These are phyloP conservation scores for Sherardia arvensis DNA, from an alignment of 257 asterid species.

Conservation along the genomic window DNA sequence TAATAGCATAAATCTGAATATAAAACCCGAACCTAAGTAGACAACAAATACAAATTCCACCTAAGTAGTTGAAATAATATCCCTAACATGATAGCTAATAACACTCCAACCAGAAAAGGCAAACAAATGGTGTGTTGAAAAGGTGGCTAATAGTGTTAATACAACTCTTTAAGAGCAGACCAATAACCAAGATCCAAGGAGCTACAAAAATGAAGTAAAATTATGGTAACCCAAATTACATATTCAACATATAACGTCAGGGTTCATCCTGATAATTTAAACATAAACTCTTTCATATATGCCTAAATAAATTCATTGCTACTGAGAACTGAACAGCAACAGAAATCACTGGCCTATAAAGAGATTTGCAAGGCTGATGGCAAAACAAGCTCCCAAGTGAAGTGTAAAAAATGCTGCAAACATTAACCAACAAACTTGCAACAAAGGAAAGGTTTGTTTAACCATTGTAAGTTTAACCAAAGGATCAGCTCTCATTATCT, in stretches of 20 bases:
- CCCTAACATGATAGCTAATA: neutral
- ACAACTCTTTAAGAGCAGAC: neutral
- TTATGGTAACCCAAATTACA: neutral
- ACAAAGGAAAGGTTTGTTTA: too few relatives aligned
- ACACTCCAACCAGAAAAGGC: neutral
- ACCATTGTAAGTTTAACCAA: too few relatives aligned
- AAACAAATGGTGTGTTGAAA: neutral
- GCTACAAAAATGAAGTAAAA: neutral
- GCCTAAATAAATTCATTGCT: neutral
- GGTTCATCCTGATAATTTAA: neutral
- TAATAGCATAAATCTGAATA: neutral
- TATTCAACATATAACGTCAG: neutral
- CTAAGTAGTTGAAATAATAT: neutral
- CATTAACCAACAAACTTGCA: neutral
- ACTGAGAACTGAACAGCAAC: neutral
- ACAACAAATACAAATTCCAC: neutral
- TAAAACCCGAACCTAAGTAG: neutral
- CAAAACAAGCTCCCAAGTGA: neutral
- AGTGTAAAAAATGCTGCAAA: neutral
- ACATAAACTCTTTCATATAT: neutral
- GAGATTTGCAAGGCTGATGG: neutral
- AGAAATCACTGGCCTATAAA: neutral
- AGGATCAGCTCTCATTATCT: too few relatives aligned
- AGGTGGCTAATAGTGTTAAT: neutral
- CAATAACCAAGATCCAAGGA: neutral